Conservation (phyloP, 169 alveolate species). For the Besnoitia besnoiti region DNA sequence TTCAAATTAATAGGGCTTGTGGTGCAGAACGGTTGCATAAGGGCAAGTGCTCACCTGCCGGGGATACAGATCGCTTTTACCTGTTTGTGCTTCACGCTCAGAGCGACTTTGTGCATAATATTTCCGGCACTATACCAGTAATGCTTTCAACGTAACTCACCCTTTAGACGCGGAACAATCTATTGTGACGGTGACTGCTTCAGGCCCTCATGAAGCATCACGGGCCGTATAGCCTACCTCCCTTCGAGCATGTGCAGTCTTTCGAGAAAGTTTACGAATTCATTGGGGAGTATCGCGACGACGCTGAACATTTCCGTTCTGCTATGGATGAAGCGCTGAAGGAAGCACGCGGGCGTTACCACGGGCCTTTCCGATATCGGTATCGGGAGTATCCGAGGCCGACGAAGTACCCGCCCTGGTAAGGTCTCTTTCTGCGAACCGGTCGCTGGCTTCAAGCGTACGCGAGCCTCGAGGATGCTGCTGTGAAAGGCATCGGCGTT, state of each 20-base stretch:
- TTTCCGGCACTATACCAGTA: too few species aligned
- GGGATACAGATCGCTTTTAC: too few species aligned
- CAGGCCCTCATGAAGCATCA: neutral
- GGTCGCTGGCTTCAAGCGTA: too few species aligned
- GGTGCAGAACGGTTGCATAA: too few species aligned
- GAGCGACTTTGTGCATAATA: too few species aligned
- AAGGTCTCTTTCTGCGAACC: neutral
- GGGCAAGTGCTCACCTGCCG: too few species aligned
- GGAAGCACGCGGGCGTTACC: neutral
- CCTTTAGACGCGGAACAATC: too few species aligned
- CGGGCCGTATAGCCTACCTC: neutral
- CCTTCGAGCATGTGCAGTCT: neutral
- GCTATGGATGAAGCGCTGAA: neutral
- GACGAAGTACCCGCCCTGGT: slow-evolving; percentile 35
- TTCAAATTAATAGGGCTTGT: too few species aligned
- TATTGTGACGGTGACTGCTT: neutral
- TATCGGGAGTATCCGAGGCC: slow-evolving; percentile 11
- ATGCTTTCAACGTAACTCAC: too few species aligned
- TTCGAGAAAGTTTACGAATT: neutral
- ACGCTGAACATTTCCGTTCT: neutral
- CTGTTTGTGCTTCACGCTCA: too few species aligned
- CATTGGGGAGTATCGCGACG: neutral
- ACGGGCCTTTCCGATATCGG: slow-evolving; percentile 24
- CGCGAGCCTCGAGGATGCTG: too few species aligned
- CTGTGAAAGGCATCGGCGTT: neutral